phyloP scores from a whole-genome alignment of 306 rosid species.

The Pyrus communis region DNA sequence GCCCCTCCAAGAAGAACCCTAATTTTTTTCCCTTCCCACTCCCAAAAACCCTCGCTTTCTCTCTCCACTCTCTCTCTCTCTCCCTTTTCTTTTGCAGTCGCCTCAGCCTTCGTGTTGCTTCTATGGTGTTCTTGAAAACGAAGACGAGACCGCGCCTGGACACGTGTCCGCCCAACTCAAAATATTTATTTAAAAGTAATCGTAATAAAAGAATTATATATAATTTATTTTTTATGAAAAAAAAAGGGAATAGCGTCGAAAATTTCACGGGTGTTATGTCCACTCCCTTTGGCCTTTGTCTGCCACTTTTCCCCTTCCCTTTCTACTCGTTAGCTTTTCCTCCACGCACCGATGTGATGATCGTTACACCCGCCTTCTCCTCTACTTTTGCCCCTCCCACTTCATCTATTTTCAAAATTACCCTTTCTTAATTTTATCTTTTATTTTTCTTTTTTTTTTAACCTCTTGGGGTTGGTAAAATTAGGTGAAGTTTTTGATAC shows the following conservation, averaged over 20 bases:
- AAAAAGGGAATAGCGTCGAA: background rate
- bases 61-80: background rate
- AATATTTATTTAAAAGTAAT: background rate
- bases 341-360: conserved; percentile 17
- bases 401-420: conserved; percentile 8
- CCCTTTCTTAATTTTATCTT: background rate
- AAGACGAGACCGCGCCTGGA: conserved; percentile 39
- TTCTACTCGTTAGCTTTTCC: conserved; percentile 6
- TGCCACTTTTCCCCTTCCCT: conserved; percentile 6
- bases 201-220: background rate
- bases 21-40: background rate
- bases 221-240: background rate
- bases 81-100: conserved; percentile 2
- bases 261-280: conserved; percentile 13
- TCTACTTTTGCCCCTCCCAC: background rate
- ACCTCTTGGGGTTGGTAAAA: too few species aligned
- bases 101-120: conserved; percentile 47
- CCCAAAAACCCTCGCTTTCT: conserved; percentile 9
- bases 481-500: too few species aligned
- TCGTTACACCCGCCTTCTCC: background rate
- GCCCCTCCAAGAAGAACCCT: conserved; percentile 23
- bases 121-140: conserved; percentile 60
- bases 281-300: conserved; percentile 22
- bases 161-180: conserved; percentile 40
- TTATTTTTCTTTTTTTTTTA: too few species aligned